Percentiles rank a stretch among this genome's conserved stretches.
Evolutionary conservation across 805 yeast genomes (phyloP).

Genomic region (Pichia insulana): DNA sequence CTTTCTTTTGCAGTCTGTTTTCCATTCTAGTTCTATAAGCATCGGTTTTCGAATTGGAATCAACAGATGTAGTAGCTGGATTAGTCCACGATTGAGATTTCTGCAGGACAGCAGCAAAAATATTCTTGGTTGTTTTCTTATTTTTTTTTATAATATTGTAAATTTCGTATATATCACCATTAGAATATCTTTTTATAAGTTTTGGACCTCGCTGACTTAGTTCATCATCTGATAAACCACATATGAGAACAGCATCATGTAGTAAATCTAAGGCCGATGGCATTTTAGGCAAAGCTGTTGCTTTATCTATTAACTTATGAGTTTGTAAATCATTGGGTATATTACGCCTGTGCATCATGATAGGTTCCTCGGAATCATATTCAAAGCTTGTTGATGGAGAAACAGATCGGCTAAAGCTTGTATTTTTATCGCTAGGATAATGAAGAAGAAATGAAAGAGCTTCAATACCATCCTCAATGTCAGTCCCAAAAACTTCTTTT

Average conservation of each 20-base stretch:
- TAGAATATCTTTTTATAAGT: conserved; percentile 7
- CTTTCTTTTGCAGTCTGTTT: conserved; percentile 39
- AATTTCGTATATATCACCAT: conserved; percentile 8
- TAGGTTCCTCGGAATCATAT: background rate
- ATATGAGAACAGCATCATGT: conserved; percentile 9
- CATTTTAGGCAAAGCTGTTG: conserved; percentile 4
- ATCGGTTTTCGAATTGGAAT: conserved; percentile 4
- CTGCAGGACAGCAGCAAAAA: conserved; percentile 4
- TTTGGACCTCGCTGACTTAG: conserved; percentile 5
- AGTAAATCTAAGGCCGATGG: conserved; percentile 7
- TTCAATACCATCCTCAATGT: conserved; percentile 40
- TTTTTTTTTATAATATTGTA: background rate
- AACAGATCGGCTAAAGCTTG: conserved; percentile 6
- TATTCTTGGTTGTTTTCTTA: background rate
- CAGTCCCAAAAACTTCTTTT: background rate
- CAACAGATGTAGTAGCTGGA: background rate
- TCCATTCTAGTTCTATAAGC: conserved; percentile 41
- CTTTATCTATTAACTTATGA: background rate
- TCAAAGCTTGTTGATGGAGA: conserved; percentile 1
- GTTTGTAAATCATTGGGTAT: background rate
- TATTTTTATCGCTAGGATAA: conserved; percentile 29
- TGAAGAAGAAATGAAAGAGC: conserved; percentile 40
- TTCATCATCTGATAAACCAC: conserved; percentile 9
- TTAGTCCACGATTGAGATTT: conserved; percentile 7
- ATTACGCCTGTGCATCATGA: conserved; percentile 6